Evolutionary conservation across 805 yeast species (phyloP).

Genomic region (Candida sanyiensis): DNA sequence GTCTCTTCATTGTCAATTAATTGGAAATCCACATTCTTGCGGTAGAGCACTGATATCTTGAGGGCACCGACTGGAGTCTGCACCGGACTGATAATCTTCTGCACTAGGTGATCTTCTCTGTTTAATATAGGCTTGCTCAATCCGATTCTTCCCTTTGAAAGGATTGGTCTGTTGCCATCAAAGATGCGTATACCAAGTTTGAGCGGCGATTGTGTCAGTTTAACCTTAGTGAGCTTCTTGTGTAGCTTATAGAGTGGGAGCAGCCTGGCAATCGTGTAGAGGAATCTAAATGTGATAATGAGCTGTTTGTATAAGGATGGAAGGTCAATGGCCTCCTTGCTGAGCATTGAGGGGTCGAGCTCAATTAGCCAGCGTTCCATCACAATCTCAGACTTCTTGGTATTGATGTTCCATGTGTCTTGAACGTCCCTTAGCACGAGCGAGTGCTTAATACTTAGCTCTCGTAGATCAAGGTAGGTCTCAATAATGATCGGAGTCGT

Average conservation of each 20-base stretch:
- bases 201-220: constrained; percentile 34
- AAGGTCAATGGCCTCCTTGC: constrained; percentile 42
- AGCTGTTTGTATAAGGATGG: constrained; percentile 71
- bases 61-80: constrained; percentile 71
- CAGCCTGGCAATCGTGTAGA: constrained; percentile 59
- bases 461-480: constrained; percentile 65
- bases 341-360: constrained; percentile 46
- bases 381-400: constrained; percentile 76
- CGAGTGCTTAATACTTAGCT: constrained; percentile 49
- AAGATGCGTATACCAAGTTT: constrained; percentile 54
- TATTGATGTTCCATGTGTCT: constrained; percentile 52
- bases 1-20: constrained; percentile 63
- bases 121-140: constrained; percentile 58
- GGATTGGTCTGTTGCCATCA: constrained; percentile 74
- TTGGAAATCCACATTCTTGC: constrained; percentile 64
- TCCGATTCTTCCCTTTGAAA: constrained; percentile 81
- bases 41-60: constrained; percentile 70
- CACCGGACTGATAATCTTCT: constrained; percentile 62
- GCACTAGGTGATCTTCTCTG: constrained; percentile 46
- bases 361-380: constrained; percentile 92
- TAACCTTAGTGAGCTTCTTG: constrained; percentile 36
- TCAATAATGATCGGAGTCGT: constrained; percentile 85
- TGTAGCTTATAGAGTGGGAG: constrained; percentile 67
- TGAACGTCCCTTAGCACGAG: constrained; percentile 53
- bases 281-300: constrained; percentile 64